Conservation (phyloP, 2,329 filamentous ascomycete genomes). For the Scedosporium dehoogii region DNA sequence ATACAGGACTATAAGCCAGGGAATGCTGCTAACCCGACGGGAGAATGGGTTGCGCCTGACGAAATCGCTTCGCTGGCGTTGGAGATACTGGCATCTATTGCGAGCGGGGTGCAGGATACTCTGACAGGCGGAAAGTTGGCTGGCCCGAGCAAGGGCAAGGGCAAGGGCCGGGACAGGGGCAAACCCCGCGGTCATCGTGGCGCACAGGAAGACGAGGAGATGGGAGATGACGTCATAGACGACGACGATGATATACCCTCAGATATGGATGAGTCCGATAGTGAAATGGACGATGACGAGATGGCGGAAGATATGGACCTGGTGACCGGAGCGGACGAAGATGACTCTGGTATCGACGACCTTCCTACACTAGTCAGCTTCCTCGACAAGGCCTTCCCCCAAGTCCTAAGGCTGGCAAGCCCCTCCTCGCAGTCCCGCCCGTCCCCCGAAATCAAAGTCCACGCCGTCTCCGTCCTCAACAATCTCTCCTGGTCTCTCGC, state of each 20-base stretch:
- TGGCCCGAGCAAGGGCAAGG: conserved; percentile 23
- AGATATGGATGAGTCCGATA: conserved; percentile 29
- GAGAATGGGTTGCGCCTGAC: conserved; percentile 25
- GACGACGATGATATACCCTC: conserved; percentile 23
- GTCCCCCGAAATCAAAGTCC: conserved; percentile 34
- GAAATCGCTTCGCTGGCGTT: conserved; percentile 46
- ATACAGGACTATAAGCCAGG: conserved; percentile 21
- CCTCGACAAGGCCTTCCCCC: conserved; percentile 33
- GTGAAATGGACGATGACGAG: conserved; percentile 47
- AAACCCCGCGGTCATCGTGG: conserved; percentile 26
- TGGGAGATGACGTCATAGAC: conserved; percentile 22
- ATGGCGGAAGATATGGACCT: conserved; percentile 56
- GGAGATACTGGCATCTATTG: conserved; percentile 55
- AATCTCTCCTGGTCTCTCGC: conserved; percentile 60
- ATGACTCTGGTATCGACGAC: conserved; percentile 37
- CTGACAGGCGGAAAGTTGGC: conserved; percentile 24
- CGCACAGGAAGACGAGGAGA: conserved; percentile 23
- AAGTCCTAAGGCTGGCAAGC: conserved; percentile 37
- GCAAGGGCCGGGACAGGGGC: conserved; percentile 12
- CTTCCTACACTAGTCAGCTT: conserved; percentile 43
- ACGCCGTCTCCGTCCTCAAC: conserved; percentile 51
- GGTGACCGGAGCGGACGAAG: conserved; percentile 42
- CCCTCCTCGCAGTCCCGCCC: conserved; percentile 30
- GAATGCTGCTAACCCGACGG: not conserved
- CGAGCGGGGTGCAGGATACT: conserved; percentile 45